Conservation (phyloP, 75 land plant species). For the Adiantum capillusveneris region DNA sequence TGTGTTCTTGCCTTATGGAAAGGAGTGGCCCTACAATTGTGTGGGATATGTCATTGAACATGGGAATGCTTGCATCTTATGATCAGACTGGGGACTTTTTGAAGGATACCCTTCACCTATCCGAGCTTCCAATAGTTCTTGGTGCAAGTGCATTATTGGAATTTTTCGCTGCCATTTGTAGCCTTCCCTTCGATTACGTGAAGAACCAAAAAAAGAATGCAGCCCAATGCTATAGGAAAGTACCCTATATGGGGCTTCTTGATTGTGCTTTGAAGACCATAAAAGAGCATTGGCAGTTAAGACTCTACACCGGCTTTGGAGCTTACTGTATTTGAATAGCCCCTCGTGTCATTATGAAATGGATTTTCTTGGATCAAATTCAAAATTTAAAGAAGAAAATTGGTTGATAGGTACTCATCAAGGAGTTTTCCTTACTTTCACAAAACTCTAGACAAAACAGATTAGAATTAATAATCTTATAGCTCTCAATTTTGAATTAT, state of each 20-base stretch:
- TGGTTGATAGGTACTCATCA: constrained; percentile 38
- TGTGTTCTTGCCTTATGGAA: constrained; percentile 95
- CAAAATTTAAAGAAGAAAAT: constrained; percentile 59
- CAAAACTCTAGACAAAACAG: too few species aligned
- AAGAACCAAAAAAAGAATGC: constrained; percentile 98
- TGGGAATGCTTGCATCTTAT: constrained; percentile 99
- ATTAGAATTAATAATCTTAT: too few species aligned
- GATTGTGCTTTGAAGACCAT: constrained; percentile 87
- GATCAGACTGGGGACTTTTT: constrained; percentile 80
- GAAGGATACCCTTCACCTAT: constrained; percentile 39
- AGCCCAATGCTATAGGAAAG: constrained; percentile 88
- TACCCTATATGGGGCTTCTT: constrained; percentile 75
- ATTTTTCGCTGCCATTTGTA: constrained; percentile 87
- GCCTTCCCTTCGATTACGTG: constrained; percentile 93
- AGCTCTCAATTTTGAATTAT: too few species aligned
- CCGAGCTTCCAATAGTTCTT: constrained; percentile 58
- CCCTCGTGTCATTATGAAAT: constrained; percentile 99
- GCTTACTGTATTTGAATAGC: constrained; percentile 95
- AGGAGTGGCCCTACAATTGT: constrained; percentile 95
- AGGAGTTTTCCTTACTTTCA: too few species aligned
- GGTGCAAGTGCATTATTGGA: constrained; percentile 98
- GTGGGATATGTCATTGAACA: constrained; percentile 90
- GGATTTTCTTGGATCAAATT: constrained; percentile 94
- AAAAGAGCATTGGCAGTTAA: constrained; percentile 69
- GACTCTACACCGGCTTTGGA: constrained; percentile 94